A percentile compares a stretch with the other conserved stretches of the same genome.
Evolutionary conservation across 2,329 filamentous ascomycete species (phyloP).

Genomic region (Arthrinium phaeospermum): DNA sequence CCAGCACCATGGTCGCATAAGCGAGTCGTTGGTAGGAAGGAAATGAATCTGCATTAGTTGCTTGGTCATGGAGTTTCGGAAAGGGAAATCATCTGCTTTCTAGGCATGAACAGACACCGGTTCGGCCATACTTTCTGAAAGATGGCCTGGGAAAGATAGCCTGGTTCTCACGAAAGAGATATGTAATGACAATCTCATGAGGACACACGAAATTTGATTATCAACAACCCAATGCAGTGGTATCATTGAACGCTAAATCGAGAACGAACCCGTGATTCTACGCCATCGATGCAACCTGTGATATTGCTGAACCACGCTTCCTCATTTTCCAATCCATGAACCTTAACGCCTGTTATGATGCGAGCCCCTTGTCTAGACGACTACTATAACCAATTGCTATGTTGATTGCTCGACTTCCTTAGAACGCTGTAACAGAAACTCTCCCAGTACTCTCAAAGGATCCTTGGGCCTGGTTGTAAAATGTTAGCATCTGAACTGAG

Average conservation of each 20-base stretch:
- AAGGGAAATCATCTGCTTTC: constrained; percentile 38
- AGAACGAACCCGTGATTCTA: background rate
- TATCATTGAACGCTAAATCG: constrained; percentile 17
- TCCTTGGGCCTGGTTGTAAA: constrained; percentile 61
- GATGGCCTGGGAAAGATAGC: constrained; percentile 23
- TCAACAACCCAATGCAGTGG: constrained; percentile 19
- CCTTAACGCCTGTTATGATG: constrained; percentile 18
- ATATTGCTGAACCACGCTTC: background rate
- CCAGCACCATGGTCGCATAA: constrained; percentile 93
- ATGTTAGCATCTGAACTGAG: background rate
- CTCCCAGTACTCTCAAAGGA: constrained; percentile 71
- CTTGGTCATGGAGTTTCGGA: constrained; percentile 41
- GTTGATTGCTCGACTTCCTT: constrained; percentile 61
- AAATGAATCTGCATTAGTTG: constrained; percentile 32
- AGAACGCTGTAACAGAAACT: constrained; percentile 72
- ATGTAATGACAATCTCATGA: constrained; percentile 22
- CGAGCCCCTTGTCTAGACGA: constrained; percentile 25
- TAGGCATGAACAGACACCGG: constrained; percentile 23
- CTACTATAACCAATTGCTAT: constrained; percentile 17
- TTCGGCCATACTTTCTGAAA: constrained; percentile 16
- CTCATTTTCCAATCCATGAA: constrained; percentile 13
- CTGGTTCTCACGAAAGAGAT: constrained; percentile 24
- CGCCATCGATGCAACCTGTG: background rate
- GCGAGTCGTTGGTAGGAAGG: constrained; percentile 36
- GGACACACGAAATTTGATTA: constrained; percentile 14